Evolutionary conservation across 2,329 filamentous ascomycete genomes (phyloP).

Genomic region (Aureobasidium leucospermi): DNA sequence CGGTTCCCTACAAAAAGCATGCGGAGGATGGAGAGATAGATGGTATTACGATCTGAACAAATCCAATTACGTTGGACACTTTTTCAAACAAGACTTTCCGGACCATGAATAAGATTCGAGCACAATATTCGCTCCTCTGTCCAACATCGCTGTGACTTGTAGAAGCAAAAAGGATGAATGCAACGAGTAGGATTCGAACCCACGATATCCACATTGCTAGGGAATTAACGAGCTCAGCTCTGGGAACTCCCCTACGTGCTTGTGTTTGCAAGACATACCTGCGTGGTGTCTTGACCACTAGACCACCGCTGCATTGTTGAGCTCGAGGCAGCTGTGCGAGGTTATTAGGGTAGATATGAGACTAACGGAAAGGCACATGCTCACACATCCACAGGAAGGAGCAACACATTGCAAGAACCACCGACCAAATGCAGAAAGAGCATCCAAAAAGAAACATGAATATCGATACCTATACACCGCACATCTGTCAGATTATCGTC

Average conservation of each 20-base stretch:
- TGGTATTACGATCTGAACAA: slow-evolving; percentile 3
- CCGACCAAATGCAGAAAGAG: too few relatives aligned
- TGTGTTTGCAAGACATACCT: neutral
- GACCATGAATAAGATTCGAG: too few relatives aligned
- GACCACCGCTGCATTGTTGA: neutral
- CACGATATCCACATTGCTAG: neutral
- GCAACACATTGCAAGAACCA: too few relatives aligned
- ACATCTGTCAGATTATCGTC: too few relatives aligned
- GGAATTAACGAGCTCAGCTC: neutral
- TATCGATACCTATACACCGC: neutral
- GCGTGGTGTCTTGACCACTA: neutral
- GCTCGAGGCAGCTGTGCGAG: neutral
- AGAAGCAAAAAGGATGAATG: neutral
- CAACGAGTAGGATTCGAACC: neutral
- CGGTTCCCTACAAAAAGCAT: neutral
- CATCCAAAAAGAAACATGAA: neutral
- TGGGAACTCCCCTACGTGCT: neutral
- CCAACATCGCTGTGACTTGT: too few relatives aligned
- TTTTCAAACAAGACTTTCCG: neutral
- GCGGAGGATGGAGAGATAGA: neutral
- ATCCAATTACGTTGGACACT: neutral
- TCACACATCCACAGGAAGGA: too few relatives aligned
- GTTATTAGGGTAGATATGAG: neutral
- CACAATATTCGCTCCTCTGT: too few relatives aligned
- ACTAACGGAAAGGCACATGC: too few relatives aligned